Percentiles rank a stretch among this genome's conserved stretches.
These are phyloP conservation scores for Trifolium subterraneum DNA, from an alignment of 306 rosid species.

Conservation along the genomic window DNA sequence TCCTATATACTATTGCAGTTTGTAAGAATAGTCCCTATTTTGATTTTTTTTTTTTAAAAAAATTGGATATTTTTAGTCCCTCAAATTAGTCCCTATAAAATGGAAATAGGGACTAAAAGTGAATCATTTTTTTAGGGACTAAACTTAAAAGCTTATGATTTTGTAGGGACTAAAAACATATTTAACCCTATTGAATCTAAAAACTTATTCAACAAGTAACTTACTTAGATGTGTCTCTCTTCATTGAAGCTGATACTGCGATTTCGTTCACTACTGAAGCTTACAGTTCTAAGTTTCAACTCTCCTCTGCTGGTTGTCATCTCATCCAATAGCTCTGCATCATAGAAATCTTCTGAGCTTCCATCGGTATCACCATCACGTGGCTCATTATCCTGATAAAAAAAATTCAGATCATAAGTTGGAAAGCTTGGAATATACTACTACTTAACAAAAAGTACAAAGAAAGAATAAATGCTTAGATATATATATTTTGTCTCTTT, in stretches of 20 bases:
- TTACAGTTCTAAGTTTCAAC: conserved; percentile 69
- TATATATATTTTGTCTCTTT: conserved; percentile 9
- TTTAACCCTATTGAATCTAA: neutral
- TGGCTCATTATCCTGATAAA: conserved; percentile 61
- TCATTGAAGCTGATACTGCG: conserved; percentile 39
- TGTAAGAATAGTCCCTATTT: too few species aligned
- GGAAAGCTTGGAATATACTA: conserved; percentile 12
- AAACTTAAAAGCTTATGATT: too few species aligned
- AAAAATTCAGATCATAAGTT: conserved; percentile 25
- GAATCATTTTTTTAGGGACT: too few species aligned
- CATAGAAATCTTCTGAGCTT: conserved; percentile 58
- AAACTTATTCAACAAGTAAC: neutral
- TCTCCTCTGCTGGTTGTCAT: conserved; percentile 89
- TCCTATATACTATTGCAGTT: too few species aligned
- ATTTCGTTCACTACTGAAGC: conserved; percentile 45
- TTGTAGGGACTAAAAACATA: too few species aligned
- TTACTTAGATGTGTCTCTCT: conserved; percentile 62
- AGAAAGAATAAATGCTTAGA: neutral
- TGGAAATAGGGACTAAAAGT: too few species aligned
- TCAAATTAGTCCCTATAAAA: too few species aligned
- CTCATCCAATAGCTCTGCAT: conserved; percentile 80
- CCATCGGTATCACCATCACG: conserved; percentile 41
- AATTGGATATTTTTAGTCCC: too few species aligned
- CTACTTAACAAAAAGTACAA: conserved; percentile 10
- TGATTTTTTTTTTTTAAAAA: too few species aligned